These are phyloP conservation scores for Helotiales sp. DNA, from an alignment of 2,329 filamentous ascomycete genomes.

Conservation along the genomic window DNA sequence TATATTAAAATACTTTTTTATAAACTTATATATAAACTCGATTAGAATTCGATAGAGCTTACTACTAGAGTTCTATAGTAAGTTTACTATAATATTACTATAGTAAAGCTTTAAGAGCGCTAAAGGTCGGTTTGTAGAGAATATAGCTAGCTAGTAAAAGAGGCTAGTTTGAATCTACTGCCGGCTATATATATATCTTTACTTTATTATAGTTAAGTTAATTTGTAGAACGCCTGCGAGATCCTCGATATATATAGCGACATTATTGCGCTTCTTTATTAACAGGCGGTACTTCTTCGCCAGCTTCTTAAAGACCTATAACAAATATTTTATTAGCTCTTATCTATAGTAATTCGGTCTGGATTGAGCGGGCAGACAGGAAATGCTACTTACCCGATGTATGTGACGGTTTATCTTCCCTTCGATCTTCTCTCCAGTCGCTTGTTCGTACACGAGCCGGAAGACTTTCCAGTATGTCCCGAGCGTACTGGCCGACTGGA, in stretches of 20 bases:
- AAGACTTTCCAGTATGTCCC: conserved; percentile 34
- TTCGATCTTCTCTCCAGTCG: conserved; percentile 21
- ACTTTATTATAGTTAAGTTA: conserved; percentile 30
- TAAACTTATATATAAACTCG: conserved; percentile 19
- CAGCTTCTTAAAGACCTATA: conserved; percentile 26
- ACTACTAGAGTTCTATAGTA: conserved; percentile 10
- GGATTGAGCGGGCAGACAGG: conserved; percentile 11
- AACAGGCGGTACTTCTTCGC: conserved; percentile 26
- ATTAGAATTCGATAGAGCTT: conserved; percentile 11
- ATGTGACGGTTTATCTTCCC: conserved; percentile 22
- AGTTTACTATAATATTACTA: conserved; percentile 13
- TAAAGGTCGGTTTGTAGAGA: conserved; percentile 17
- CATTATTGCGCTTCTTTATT: conserved; percentile 24
- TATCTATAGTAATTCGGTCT: conserved; percentile 10
- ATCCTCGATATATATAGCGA: conserved; percentile 27
- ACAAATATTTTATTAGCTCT: conserved; percentile 15
- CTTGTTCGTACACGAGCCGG: conserved; percentile 28
- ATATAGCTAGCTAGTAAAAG: conserved; percentile 15
- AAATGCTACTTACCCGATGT: conserved; percentile 20
- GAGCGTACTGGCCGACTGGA: conserved; percentile 23
- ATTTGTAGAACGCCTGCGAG: conserved; percentile 26
- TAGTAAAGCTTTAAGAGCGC: conserved; percentile 19
- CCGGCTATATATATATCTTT: conserved; percentile 28
- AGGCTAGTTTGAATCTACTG: conserved; percentile 22
- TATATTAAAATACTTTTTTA: conserved; percentile 14